Percentiles rank a stretch among this genome's conserved stretches.
Evolutionary conservation across 495 filamentous ascomycete genomes (phyloP).

Genomic region (Aspergillus ellipticus): DNA sequence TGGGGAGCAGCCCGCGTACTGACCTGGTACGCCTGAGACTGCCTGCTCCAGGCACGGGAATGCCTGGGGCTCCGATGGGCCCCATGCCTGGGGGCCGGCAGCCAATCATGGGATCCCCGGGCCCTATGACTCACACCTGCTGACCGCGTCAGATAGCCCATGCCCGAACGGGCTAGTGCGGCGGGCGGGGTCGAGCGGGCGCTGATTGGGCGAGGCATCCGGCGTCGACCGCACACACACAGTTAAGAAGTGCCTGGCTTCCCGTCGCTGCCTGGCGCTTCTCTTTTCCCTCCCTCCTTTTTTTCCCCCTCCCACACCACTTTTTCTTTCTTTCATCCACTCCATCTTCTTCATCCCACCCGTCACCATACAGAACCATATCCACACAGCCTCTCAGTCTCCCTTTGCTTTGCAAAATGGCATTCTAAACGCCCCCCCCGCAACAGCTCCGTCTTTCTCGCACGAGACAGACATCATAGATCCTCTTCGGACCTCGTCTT

Average conservation of each 20-base stretch:
- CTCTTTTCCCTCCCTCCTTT: slow-evolving; percentile 16
- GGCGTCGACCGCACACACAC: slow-evolving; percentile 24
- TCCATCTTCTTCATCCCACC: slow-evolving; percentile 2
- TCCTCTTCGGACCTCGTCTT: slow-evolving; percentile 34
- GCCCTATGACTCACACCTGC: slow-evolving; percentile 43
- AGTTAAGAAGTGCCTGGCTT: slow-evolving; percentile 43
- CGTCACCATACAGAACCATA: slow-evolving; percentile 30
- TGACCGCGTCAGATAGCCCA: slow-evolving; percentile 21
- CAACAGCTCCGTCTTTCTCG: slow-evolving; percentile 37
- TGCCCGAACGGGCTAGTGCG: slow-evolving; percentile 19
- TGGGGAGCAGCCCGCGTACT: not conserved
- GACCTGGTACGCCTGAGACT: not conserved
- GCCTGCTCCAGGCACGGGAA: slow-evolving; percentile 9
- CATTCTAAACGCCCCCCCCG: slow-evolving; percentile 43
- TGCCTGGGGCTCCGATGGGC: slow-evolving; percentile 16
- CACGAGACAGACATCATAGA: slow-evolving; percentile 49
- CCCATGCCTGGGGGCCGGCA: not conserved
- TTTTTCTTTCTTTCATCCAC: slow-evolving; percentile 4
- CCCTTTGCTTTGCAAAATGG: slow-evolving; percentile 41
- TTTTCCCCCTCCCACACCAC: slow-evolving; percentile 11
- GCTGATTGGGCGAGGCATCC: slow-evolving; percentile 19
- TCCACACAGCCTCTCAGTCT: slow-evolving; percentile 21
- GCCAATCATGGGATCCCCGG: slow-evolving; percentile 21
- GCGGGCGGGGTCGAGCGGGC: slow-evolving; percentile 4
- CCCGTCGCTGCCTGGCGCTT: slow-evolving; percentile 34